phyloP scores from a whole-genome alignment of 441 rosid species.

The Macaranga tanarius region DNA sequence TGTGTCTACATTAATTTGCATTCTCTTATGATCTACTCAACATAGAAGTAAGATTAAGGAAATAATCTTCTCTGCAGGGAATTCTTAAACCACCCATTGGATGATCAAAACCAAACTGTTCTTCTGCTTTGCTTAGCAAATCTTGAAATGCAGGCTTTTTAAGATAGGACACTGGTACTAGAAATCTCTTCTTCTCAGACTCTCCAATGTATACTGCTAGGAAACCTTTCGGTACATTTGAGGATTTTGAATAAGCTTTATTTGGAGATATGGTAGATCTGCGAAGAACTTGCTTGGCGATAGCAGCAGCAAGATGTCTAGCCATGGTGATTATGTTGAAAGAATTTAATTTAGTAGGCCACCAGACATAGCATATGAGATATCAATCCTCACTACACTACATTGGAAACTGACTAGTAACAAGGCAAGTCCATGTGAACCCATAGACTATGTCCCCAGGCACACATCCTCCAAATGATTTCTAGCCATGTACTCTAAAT shows the following conservation, averaged over 20 bases:
- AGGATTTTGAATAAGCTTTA: not conserved
- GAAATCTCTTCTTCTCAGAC: constrained; percentile 20
- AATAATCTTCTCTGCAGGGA: constrained; percentile 18
- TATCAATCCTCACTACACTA: too few relatives aligned
- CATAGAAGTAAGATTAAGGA: constrained; percentile 35
- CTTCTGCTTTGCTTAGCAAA: constrained; percentile 20
- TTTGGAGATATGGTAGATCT: constrained; percentile 4
- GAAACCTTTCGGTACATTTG: constrained; percentile 26
- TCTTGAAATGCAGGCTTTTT: constrained; percentile 23
- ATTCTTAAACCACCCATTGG: too few relatives aligned
- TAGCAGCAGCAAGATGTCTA: not conserved
- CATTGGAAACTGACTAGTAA: too few relatives aligned
- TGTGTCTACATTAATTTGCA: not conserved
- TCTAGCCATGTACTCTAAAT: too few relatives aligned
- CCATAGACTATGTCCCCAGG: too few relatives aligned
- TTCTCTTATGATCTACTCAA: constrained; percentile 14
- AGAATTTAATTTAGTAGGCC: too few relatives aligned
- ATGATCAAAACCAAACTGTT: constrained; percentile 18
- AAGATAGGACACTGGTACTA: constrained; percentile 27
- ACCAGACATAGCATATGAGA: too few relatives aligned
- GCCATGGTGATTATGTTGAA: not conserved
- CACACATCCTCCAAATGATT: too few relatives aligned
- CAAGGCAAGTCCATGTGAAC: too few relatives aligned
- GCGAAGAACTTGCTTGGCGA: too few relatives aligned
- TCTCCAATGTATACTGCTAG: constrained; percentile 31